These are phyloP conservation scores for Collybia mongolica DNA, from an alignment of 768 basidiomycete genomes.

Conservation along the genomic window DNA sequence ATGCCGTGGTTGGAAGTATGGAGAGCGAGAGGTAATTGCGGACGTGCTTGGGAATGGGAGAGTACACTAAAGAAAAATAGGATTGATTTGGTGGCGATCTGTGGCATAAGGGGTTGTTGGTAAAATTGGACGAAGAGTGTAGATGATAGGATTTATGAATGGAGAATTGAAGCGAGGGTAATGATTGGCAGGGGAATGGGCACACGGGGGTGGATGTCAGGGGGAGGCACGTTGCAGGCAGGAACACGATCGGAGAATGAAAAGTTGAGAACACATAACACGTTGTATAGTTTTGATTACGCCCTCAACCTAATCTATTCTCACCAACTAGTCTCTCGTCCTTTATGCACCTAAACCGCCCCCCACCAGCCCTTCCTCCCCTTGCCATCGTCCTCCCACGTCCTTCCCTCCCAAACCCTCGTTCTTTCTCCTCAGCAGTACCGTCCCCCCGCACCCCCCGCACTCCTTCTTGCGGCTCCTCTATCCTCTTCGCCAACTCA, in stretches of 20 bases:
- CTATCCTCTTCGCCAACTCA: conserved; percentile 47
- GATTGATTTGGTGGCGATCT: too few species aligned
- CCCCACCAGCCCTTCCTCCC: conserved; percentile 46
- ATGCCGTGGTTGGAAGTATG: too few species aligned
- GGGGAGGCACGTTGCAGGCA: background rate
- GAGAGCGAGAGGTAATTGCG: too few species aligned
- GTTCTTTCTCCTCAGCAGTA: conserved; percentile 46
- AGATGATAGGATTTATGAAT: too few species aligned
- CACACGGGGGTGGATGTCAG: too few species aligned
- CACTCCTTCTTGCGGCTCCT: conserved; percentile 51
- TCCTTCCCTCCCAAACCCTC: conserved; percentile 49
- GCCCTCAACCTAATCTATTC: background rate
- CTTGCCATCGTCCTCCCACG: conserved; percentile 65
- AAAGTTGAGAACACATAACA: background rate
- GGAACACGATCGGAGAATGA: background rate
- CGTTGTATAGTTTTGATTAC: background rate
- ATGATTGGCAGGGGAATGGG: too few species aligned
- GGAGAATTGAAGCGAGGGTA: too few species aligned
- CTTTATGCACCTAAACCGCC: conserved; percentile 35
- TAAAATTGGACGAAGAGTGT: too few species aligned
- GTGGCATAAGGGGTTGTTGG: too few species aligned
- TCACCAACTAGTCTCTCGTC: too few species aligned
- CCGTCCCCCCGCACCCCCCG: conserved; percentile 60
- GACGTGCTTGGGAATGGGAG: too few species aligned
- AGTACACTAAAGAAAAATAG: too few species aligned